phyloP scores from a whole-genome alignment of 805 yeast genomes.

The Saccharomyces jurei region DNA sequence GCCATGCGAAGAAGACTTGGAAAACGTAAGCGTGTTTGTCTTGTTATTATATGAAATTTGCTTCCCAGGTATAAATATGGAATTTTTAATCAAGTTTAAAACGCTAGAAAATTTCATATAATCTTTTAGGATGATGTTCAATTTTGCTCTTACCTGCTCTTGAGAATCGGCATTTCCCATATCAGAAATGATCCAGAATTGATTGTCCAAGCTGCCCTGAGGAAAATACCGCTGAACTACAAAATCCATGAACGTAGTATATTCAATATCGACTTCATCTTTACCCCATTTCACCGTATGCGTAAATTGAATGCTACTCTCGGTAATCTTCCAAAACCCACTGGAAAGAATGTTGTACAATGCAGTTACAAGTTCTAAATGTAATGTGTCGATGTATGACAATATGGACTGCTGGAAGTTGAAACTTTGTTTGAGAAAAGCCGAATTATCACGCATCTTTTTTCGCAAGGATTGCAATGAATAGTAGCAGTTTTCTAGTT shows the following conservation, averaged over 20 bases:
- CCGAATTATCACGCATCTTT: conserved; percentile 12
- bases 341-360: conserved; percentile 11
- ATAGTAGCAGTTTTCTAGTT: conserved; percentile 29
- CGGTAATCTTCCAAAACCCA: conserved; percentile 21
- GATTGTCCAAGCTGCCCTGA: conserved; percentile 12
- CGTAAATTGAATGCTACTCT: conserved; percentile 10
- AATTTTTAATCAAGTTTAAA: conserved; percentile 10
- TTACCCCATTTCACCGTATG: conserved; percentile 4
- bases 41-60: conserved; percentile 4
- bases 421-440: conserved; percentile 15
- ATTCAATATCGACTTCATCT: conserved; percentile 13
- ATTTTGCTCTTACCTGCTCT: conserved; percentile 14
- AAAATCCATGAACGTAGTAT: conserved; percentile 11
- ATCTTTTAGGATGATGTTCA: conserved; percentile 11
- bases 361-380: conserved; percentile 15
- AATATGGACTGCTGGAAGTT: conserved; percentile 24
- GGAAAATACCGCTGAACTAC: conserved; percentile 13
- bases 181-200: conserved; percentile 21
- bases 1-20: not conserved
- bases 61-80: conserved; percentile 12
- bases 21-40: conserved; percentile 1
- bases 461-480: conserved; percentile 22
- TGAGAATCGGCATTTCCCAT: conserved; percentile 18
- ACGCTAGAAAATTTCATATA: conserved; percentile 11
- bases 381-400: conserved; percentile 22